Base-by-base conservation (phyloP, 805 yeast genomes). In the Saccharomycopsis microspora region DNA sequence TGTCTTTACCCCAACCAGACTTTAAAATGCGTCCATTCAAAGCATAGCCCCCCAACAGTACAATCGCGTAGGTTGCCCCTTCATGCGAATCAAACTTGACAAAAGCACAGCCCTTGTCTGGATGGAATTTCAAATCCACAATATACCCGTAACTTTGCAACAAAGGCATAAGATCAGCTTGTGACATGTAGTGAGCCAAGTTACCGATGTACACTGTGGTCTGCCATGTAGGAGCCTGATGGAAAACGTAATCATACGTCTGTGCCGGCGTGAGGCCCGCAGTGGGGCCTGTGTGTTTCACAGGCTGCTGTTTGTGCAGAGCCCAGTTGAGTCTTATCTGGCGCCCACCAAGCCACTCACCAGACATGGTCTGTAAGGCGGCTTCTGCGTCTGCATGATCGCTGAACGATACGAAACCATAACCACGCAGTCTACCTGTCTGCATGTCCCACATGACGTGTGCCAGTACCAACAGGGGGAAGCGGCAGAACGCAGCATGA, bases 381-480 rank as follows among this genome's bases (percentile, higher is more conserved):
- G 62, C 63, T 57, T 82, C 86, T 2, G 95, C 96, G 54, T 85
- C 90, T 19, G 68, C 64, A 53, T 72, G 75, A 30, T 72, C 75
- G 31, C 68, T 63, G 58, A 88, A 88, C 1, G 90, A 80, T 8
- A 86, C 93, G 63, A 88, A 87, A 2, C 96, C 96, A 60, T 87
- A 87, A 36, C 96, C 95, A 65, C 96, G 72, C 3, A 95, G 85
- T 60, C 95, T 72, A 40, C 94, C 93, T 30, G 93, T 82, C 62
- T 85, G 89, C 94, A 86, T 85, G 62, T 88, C 96, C 96, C 96
- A 87, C 96, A 87, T 88, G 33, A 87, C 96, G 56, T 87, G 88
- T 8, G 95, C 96, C 62, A 85, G 93, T 42, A 76, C 67, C 57
- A 84, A 67, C 1, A 87, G 74, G 11, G 70, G 68, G 61, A 75